Conservation (phyloP, 2,329 filamentous ascomycete species). For the Endothia cerciana region DNA sequence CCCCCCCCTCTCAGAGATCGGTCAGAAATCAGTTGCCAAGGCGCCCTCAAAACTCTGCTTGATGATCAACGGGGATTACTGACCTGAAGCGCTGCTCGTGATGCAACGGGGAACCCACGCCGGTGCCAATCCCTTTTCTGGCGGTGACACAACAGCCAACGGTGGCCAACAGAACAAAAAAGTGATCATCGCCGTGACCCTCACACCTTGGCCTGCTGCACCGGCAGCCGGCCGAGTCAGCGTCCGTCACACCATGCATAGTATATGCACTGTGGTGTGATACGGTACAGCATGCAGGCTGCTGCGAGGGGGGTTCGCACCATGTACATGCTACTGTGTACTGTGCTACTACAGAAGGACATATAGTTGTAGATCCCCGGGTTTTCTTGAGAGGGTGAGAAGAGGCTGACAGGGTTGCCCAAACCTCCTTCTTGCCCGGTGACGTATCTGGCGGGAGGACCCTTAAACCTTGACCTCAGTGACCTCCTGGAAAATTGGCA, state of each 20-base stretch:
- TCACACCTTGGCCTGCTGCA: neutral
- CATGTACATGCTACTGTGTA: too few species aligned
- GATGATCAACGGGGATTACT: slow-evolving; percentile 10
- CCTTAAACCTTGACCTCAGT: neutral
- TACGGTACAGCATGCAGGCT: neutral
- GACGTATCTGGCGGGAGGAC: slow-evolving; percentile 9
- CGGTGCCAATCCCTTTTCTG: neutral
- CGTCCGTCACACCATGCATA: neutral
- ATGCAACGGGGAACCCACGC: slow-evolving; percentile 10
- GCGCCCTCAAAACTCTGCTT: slow-evolving; percentile 5
- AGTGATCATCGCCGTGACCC: slow-evolving; percentile 7
- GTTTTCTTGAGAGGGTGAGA: neutral
- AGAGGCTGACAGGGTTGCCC: neutral
- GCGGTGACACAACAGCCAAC: neutral
- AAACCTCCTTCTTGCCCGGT: neutral
- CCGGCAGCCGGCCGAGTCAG: slow-evolving; percentile 6
- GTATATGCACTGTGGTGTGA: neutral
- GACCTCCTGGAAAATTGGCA: neutral
- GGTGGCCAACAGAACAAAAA: slow-evolving; percentile 7
- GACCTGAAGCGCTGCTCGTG: slow-evolving; percentile 7
- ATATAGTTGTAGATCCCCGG: slow-evolving; percentile 4
- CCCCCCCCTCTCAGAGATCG: neutral
- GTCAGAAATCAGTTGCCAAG: neutral
- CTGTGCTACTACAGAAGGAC: neutral
- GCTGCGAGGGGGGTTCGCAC: too few species aligned